Evolutionary conservation across 2,329 filamentous ascomycete genomes (phyloP).

Genomic region (Trichophyton simii): DNA sequence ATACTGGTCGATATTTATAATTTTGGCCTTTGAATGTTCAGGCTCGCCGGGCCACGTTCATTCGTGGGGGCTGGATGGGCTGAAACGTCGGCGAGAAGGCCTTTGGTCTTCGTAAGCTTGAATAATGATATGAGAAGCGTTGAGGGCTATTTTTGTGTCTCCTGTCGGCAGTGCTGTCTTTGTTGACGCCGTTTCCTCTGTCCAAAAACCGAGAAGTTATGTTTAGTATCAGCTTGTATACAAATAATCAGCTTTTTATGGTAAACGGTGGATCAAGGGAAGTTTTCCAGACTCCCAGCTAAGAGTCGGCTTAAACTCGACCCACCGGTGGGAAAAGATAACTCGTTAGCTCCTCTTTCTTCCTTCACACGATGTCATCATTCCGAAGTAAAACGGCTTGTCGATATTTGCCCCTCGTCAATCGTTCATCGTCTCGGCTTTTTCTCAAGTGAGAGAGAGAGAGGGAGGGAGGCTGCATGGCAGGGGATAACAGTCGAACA

Average conservation of each 20-base stretch:
- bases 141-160: not conserved
- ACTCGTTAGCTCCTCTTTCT: not conserved
- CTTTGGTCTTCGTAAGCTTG: not conserved
- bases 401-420: not conserved
- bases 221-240: not conserved
- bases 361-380: not conserved
- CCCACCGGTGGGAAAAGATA: not conserved
- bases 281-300: slow-evolving; percentile 1
- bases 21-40: not conserved
- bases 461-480: not conserved
- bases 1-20: not conserved
- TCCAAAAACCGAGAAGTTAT: not conserved
- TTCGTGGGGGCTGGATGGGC: not conserved
- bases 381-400: not conserved
- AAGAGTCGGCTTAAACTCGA: not conserved
- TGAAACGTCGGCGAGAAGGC: not conserved
- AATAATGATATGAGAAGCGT: not conserved
- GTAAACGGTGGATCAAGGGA: slow-evolving; percentile 1
- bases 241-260: not conserved
- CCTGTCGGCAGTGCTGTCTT: not conserved
- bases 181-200: not conserved
- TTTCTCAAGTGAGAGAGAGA: not conserved
- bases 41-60: not conserved
- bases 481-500: not conserved
- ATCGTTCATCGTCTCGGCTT: not conserved